Percentiles rank a stretch among this genome's conserved stretches.
phyloP scores from a whole-genome alignment of 2,329 filamentous ascomycete genomes.

The Hypocreales sp. region DNA sequence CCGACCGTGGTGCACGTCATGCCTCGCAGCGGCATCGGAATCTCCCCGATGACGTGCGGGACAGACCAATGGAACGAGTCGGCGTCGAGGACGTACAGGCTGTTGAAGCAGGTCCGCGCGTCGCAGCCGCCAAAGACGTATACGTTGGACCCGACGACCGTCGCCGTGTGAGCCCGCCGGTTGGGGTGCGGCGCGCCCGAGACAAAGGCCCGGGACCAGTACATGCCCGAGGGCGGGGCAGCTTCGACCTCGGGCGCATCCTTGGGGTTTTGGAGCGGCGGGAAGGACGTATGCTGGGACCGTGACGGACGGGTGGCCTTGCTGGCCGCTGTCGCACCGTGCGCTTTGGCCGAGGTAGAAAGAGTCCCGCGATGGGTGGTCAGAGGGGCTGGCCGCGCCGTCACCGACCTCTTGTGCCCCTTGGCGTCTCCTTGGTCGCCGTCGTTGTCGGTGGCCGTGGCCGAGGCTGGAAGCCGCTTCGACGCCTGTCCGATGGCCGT shows the following conservation, averaged over 20 bases:
- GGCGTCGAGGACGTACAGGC: constrained; percentile 52
- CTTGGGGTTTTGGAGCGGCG: constrained; percentile 38
- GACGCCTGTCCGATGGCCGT: background rate
- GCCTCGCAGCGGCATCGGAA: constrained; percentile 48
- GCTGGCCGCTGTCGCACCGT: constrained; percentile 1
- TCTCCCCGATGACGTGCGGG: constrained; percentile 48
- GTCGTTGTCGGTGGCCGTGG: too few relatives aligned
- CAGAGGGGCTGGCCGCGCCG: constrained; percentile 37
- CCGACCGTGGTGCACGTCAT: constrained; percentile 60
- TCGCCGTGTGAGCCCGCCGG: constrained; percentile 51
- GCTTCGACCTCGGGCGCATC: constrained; percentile 43
- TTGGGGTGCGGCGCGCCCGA: constrained; percentile 46
- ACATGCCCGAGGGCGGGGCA: constrained; percentile 56
- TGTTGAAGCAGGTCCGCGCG: constrained; percentile 50
- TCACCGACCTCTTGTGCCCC: constrained; percentile 21
- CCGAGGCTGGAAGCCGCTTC: too few relatives aligned
- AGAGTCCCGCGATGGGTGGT: constrained; percentile 20
- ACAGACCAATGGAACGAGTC: constrained; percentile 56
- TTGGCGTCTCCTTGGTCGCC: constrained; percentile 11
- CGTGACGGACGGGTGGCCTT: constrained; percentile 13
- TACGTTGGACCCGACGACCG: constrained; percentile 49
- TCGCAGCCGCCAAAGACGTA: constrained; percentile 58
- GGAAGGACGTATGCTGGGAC: constrained; percentile 32
- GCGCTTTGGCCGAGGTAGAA: constrained; percentile 5
- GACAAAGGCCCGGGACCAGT: constrained; percentile 52